Evolutionary conservation across 176 grass and related monocot species (phyloP).

Genomic region (Hsuehochloa calcarea): DNA sequence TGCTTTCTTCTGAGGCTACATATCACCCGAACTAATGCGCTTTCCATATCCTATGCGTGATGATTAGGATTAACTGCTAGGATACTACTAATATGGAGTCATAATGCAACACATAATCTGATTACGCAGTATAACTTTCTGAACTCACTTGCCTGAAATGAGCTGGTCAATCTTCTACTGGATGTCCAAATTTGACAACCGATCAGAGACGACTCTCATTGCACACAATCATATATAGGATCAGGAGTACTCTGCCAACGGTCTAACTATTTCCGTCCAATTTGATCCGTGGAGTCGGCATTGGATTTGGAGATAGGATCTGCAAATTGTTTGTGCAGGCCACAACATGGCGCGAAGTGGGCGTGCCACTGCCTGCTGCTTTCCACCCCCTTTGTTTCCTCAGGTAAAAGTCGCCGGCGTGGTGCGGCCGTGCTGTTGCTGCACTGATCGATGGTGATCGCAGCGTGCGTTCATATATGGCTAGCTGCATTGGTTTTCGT

Average conservation of each 20-base stretch:
- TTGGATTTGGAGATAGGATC: conserved; percentile 1
- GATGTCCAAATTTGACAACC: neutral
- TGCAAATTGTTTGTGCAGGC: neutral
- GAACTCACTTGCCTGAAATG: neutral
- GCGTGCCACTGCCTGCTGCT: neutral
- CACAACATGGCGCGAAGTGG: neutral
- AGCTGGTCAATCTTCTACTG: neutral
- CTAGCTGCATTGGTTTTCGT: neutral
- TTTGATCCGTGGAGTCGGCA: neutral
- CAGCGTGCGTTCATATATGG: neutral
- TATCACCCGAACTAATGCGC: neutral
- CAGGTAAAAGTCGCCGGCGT: neutral
- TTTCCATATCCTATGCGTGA: neutral
- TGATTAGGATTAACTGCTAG: neutral
- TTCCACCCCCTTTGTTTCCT: neutral
- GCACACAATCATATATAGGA: neutral
- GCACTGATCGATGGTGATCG: neutral
- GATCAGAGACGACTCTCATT: neutral
- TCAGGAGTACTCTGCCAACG: neutral
- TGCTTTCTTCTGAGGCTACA: neutral
- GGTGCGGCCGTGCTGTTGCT: neutral
- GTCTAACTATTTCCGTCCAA: neutral
- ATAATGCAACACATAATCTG: too few relatives aligned
- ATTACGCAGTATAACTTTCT: neutral
- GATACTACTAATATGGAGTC: neutral